A percentile compares a stretch with the other conserved stretches of the same genome.
phyloP scores from a whole-genome alignment of 441 rosid genomes.

The Cnidoscolus chayamansa region DNA sequence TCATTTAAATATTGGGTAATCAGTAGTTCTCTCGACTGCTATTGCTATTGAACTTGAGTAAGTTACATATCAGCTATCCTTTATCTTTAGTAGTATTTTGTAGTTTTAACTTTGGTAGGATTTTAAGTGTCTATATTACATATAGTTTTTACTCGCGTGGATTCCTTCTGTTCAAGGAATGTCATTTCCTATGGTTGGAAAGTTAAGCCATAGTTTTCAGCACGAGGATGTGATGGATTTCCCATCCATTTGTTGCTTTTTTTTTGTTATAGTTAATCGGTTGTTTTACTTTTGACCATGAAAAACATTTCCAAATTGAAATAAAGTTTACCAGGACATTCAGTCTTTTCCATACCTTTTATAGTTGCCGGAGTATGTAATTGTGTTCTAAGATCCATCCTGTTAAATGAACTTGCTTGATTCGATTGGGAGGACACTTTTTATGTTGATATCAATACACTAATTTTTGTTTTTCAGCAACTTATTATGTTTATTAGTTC shows the following conservation, averaged over 20 bases:
- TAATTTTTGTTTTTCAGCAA: not conserved
- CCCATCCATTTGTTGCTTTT: not conserved
- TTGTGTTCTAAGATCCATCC: not conserved
- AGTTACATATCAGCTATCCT: not conserved
- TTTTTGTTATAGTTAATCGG: not conserved
- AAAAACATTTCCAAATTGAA: not conserved
- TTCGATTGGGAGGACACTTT: not conserved
- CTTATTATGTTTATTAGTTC: not conserved
- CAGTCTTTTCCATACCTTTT: not conserved
- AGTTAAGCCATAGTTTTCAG: not conserved
- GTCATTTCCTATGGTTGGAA: constrained; percentile 3
- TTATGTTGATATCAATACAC: not conserved
- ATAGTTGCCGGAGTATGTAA: not conserved
- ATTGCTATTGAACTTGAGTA: not conserved
- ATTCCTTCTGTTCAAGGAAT: not conserved
- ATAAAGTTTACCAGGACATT: not conserved
- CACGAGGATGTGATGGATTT: not conserved
- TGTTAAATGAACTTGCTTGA: not conserved
- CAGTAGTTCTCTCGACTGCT: not conserved
- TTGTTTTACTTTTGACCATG: not conserved
- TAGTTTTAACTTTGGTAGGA: not conserved
- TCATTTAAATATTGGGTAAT: not conserved
- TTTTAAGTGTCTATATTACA: not conserved
- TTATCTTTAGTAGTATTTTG: not conserved
- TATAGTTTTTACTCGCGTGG: not conserved